phyloP scores from a whole-genome alignment of 2,329 filamentous ascomycete genomes.

The Bimuria novae-zelandiae region DNA sequence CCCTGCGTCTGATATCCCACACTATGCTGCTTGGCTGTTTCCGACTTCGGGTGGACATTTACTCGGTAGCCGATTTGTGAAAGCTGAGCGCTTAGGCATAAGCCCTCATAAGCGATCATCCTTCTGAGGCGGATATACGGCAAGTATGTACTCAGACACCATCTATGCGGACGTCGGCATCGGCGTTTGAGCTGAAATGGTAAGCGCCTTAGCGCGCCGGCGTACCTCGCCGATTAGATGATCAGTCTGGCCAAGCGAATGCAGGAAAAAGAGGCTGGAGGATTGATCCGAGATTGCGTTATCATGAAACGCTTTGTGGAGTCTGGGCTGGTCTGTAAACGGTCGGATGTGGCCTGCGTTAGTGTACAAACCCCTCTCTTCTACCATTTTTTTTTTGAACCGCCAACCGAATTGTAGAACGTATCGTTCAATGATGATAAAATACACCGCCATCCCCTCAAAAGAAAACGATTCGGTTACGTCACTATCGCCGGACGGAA shows the following conservation, averaged over 20 bases:
- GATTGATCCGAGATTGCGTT: slow-evolving; percentile 7
- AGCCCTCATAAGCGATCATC: neutral
- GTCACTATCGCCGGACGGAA: neutral
- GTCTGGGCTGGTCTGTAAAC: slow-evolving; percentile 1
- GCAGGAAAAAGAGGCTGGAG: neutral
- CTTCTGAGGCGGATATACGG: neutral
- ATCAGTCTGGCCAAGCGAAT: slow-evolving; percentile 1
- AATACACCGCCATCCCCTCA: neutral
- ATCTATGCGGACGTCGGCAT: neutral
- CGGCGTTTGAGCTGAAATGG: neutral
- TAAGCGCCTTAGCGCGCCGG: slow-evolving; percentile 1
- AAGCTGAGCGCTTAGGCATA: neutral
- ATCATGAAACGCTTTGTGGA: neutral
- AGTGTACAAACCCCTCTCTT: too few species aligned
- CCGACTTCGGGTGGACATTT: neutral
- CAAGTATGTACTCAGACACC: neutral
- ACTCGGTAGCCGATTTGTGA: neutral
- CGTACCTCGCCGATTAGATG: slow-evolving; percentile 3
- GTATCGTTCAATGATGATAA: neutral
- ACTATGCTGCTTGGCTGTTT: neutral
- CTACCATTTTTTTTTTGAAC: neutral
- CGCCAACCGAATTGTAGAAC: neutral
- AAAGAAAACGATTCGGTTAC: neutral
- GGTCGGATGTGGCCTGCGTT: slow-evolving; percentile 2
- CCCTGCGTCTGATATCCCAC: neutral